Evolutionary conservation across 768 basidiomycete genomes (phyloP).

Genomic region (Glaciozyma antarctica): DNA sequence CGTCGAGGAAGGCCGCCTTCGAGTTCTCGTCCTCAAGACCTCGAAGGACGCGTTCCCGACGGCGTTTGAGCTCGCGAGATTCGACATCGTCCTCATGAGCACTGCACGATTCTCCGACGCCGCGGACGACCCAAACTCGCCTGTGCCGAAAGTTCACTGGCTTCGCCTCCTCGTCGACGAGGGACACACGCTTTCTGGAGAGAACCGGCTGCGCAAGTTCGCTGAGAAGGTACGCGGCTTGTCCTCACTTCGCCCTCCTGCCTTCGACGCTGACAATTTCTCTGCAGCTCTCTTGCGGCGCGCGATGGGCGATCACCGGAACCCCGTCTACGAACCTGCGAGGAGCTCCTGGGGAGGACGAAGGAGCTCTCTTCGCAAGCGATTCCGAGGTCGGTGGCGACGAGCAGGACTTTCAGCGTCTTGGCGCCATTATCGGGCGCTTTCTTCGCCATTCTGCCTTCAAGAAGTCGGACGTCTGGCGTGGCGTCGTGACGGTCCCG

Average conservation of each 20-base stretch:
- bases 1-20: slow-evolving; percentile 19
- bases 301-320: slow-evolving; percentile 29
- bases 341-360: slow-evolving; percentile 14
- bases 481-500: slow-evolving; percentile 2
- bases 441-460: slow-evolving; percentile 26
- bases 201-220: slow-evolving; percentile 9
- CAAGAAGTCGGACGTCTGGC: slow-evolving; percentile 1
- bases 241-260: not conserved
- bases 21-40: slow-evolving; percentile 30
- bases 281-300: slow-evolving; percentile 26
- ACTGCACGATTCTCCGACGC: slow-evolving; percentile 19
- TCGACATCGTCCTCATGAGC: slow-evolving; percentile 35
- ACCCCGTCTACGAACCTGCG: slow-evolving; percentile 33
- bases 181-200: slow-evolving; percentile 16
- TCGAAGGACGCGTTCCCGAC: slow-evolving; percentile 29
- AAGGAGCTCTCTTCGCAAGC: slow-evolving; percentile 11
- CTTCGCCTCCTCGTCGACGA: slow-evolving; percentile 33
- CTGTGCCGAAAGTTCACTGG: slow-evolving; percentile 26
- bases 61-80: slow-evolving; percentile 31
- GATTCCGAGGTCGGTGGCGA: slow-evolving; percentile 14
- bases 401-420: slow-evolving; percentile 27
- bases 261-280: not conserved
- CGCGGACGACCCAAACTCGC: slow-evolving; percentile 5
- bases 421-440: slow-evolving; percentile 26
- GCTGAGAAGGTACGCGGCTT: slow-evolving; percentile 13